Conservation (phyloP, 1,284 basidiomycete genomes). For the Xerocomus amazonicus region DNA sequence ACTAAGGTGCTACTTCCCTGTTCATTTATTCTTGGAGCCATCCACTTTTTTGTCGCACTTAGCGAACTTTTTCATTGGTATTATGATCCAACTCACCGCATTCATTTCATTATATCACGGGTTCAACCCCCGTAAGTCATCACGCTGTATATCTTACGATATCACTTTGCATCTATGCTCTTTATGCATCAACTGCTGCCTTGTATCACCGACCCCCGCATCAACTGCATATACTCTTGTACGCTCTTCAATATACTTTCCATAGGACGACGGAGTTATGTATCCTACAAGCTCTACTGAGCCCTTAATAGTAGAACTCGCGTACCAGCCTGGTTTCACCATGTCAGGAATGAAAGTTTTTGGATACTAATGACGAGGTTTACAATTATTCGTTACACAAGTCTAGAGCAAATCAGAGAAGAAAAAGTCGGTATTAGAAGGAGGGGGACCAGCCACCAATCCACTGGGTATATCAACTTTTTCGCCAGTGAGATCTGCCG, state of each 20-base stretch:
- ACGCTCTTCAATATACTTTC: constrained; percentile 18
- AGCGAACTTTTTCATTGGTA: background rate
- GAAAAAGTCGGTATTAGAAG: constrained; percentile 81
- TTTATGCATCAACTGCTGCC: constrained; percentile 43
- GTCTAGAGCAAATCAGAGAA: constrained; percentile 62
- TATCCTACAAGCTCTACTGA: constrained; percentile 23
- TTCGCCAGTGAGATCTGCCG: constrained; percentile 82
- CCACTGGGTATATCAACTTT: constrained; percentile 88
- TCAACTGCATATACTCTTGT: constrained; percentile 39
- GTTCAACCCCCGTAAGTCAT: constrained; percentile 67
- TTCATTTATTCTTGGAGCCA: background rate
- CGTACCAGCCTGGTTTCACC: constrained; percentile 2
- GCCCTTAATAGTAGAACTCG: constrained; percentile 25
- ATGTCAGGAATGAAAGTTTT: background rate
- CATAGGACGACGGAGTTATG: constrained; percentile 11
- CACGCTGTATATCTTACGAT: constrained; percentile 19
- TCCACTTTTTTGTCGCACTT: background rate
- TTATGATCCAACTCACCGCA: constrained; percentile 27
- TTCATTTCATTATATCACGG: constrained; percentile 40
- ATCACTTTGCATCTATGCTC: constrained; percentile 12
- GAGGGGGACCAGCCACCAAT: constrained; percentile 66
- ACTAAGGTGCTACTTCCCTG: constrained; percentile 13
- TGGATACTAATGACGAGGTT: constrained; percentile 7
- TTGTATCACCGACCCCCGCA: constrained; percentile 34
- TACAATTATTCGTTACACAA: constrained; percentile 11